Evolutionary conservation across 2,329 filamentous ascomycete genomes (phyloP).

Genomic region (Leptosphaerulina australis): DNA sequence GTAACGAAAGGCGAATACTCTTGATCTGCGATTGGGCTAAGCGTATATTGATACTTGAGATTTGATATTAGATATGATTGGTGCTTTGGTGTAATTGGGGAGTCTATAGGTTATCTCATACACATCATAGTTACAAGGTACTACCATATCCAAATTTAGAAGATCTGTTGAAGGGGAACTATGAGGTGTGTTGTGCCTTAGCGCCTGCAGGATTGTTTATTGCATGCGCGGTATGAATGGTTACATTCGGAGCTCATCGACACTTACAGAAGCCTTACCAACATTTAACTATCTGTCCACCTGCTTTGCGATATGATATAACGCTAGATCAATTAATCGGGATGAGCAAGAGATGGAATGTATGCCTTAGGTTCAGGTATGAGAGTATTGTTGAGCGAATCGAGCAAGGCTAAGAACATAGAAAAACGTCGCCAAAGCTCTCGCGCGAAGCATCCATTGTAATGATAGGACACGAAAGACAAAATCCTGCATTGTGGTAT

Average conservation of each 20-base stretch:
- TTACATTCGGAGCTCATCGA: not conserved
- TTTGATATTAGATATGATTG: not conserved
- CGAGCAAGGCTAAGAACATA: too few relatives aligned
- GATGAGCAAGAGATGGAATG: too few relatives aligned
- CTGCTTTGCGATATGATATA: too few relatives aligned
- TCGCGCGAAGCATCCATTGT: not conserved
- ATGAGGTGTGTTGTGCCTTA: not conserved
- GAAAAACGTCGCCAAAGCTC: not conserved
- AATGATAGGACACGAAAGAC: not conserved
- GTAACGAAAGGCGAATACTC: not conserved
- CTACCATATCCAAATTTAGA: not conserved
- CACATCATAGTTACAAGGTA: not conserved
- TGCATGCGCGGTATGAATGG: not conserved
- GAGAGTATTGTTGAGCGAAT: too few relatives aligned
- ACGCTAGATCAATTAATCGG: too few relatives aligned
- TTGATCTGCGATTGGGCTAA: not conserved
- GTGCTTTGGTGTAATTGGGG: not conserved
- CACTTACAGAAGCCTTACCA: too few relatives aligned
- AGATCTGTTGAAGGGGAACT: not conserved
- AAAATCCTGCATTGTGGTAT: conserved; percentile 4
- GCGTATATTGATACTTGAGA: not conserved
- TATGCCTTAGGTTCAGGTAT: too few relatives aligned
- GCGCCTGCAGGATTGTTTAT: not conserved
- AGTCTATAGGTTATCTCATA: not conserved
- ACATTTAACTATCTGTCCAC: too few relatives aligned